Evolutionary conservation across 2,329 filamentous ascomycete species (phyloP).

Genomic region (Alternaria infectoria): DNA sequence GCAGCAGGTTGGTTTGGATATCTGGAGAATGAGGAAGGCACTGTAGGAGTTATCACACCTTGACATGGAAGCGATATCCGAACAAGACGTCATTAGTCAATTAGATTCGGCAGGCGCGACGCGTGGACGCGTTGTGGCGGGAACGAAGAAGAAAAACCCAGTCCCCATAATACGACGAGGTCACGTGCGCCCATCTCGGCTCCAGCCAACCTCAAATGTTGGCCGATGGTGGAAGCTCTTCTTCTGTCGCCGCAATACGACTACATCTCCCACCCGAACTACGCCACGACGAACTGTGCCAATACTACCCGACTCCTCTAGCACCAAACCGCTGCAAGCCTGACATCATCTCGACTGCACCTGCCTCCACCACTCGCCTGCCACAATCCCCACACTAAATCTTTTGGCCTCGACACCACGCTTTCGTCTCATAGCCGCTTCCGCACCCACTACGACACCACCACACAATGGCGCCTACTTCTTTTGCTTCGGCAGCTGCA

Average conservation of each 20-base stretch:
- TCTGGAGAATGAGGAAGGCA: neutral
- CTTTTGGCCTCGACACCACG: constrained; percentile 32
- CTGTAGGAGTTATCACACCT: neutral
- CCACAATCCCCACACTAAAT: constrained; percentile 33
- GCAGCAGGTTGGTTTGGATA: neutral
- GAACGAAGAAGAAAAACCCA: constrained; percentile 2
- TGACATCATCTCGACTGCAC: constrained; percentile 28
- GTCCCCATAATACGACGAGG: neutral
- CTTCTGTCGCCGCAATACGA: constrained; percentile 26
- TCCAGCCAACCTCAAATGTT: constrained; percentile 27
- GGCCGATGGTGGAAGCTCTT: constrained; percentile 16
- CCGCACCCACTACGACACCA: constrained; percentile 19
- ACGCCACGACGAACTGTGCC: constrained; percentile 15
- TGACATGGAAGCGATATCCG: neutral
- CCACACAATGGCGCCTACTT: constrained; percentile 54
- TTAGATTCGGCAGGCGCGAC: constrained; percentile 2
- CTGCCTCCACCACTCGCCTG: constrained; percentile 30
- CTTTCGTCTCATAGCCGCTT: constrained; percentile 27
- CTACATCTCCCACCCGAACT: constrained; percentile 12
- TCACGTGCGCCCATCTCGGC: constrained; percentile 19
- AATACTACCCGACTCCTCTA: constrained; percentile 12
- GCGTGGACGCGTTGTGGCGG: constrained; percentile 15
- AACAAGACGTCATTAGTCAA: neutral
- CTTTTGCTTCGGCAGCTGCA: constrained; percentile 59
- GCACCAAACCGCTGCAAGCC: constrained; percentile 27